Base-by-base conservation (phyloP, 257 asterid genomes). In the Fraxinus excelsior region DNA sequence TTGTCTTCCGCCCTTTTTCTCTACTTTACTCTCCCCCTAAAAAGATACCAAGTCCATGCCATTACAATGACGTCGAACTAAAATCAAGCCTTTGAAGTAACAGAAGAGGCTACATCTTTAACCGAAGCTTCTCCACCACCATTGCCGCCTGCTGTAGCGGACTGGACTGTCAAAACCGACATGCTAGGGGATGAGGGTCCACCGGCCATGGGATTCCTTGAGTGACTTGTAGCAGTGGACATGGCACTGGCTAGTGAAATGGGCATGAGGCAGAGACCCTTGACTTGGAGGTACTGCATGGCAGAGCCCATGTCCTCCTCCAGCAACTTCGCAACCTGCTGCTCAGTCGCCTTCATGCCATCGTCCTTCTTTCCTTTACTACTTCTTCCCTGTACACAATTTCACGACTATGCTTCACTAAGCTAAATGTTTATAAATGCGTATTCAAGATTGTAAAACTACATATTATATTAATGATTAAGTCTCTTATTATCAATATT, bases 271-370 rank as follows among this genome's bases (percentile, higher is more conserved):
- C 98, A 94, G 0, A 94, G 91, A 12, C 98, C 98, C 79, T 94
- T 94, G 7, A 97, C 97, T 70, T 92, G 98, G 7, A 94, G 96
- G 75, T 94, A 94, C 77, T 94, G 98, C 98, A 94, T 92, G 73
- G 98, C 98, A 2, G 98, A 90, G 0, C 98, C 97, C 98, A 94
- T 94, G 72, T 94, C 98, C 34, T 94, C 96, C 44, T 94, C 98
- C 97, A 94, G 90, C 71, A 94, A 82, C 89, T 92, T 94, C 38
- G 90, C 95, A 85, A 94, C 97, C 83, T 94, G 97, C 66, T 94
- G 92, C 88, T 94, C 98, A 72, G 97, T 84, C 60, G 86, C 89
- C 71, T 83, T 92, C 91, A 87, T 82, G 70, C 87, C 90, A 32
- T 90, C 94, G 19, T 80, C 83, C 86, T 89, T 88, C 16, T 72